Conservation (phyloP, 2,329 filamentous ascomycete species). For the Zymoseptoria pseudotritici region DNA sequence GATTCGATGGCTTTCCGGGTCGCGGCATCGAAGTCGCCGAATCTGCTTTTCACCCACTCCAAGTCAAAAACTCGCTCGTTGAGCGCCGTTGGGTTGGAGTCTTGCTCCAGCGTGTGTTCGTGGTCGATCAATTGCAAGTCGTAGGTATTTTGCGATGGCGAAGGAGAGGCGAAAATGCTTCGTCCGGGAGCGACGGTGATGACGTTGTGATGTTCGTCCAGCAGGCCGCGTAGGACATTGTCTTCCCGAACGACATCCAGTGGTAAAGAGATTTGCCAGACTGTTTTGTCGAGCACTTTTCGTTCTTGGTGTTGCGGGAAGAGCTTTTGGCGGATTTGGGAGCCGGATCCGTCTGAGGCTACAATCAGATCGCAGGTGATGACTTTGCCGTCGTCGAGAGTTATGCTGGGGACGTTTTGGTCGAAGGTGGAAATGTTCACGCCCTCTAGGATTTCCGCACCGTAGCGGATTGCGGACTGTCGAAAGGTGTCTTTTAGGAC, state of each 20-base stretch:
- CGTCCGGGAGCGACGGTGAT: neutral
- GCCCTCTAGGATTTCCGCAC: conserved; percentile 2
- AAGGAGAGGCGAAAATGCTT: conserved; percentile 1
- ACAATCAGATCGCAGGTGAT: conserved; percentile 3
- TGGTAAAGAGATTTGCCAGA: conserved; percentile 4
- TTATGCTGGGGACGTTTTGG: neutral
- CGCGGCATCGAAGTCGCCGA: conserved; percentile 1
- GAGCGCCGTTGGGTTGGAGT: neutral
- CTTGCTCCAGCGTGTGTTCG: neutral
- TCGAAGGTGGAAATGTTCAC: neutral
- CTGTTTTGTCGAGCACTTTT: neutral
- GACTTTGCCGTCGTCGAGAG: conserved; percentile 1
- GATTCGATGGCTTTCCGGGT: conserved; percentile 1
- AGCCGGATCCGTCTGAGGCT: conserved; percentile 5
- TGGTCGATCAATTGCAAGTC: conserved; percentile 6
- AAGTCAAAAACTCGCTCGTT: neutral
- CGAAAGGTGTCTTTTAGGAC: conserved; percentile 2
- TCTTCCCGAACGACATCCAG: conserved; percentile 1
- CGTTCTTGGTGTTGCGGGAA: conserved; percentile 2
- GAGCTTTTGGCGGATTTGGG: neutral
- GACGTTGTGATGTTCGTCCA: conserved; percentile 1
- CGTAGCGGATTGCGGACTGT: neutral
- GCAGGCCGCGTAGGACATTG: neutral
- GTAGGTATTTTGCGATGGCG: conserved; percentile 1
- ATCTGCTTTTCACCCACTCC: neutral